Conservation (phyloP, 1,139 yeast species). For the Hanseniaspora sp. region DNA sequence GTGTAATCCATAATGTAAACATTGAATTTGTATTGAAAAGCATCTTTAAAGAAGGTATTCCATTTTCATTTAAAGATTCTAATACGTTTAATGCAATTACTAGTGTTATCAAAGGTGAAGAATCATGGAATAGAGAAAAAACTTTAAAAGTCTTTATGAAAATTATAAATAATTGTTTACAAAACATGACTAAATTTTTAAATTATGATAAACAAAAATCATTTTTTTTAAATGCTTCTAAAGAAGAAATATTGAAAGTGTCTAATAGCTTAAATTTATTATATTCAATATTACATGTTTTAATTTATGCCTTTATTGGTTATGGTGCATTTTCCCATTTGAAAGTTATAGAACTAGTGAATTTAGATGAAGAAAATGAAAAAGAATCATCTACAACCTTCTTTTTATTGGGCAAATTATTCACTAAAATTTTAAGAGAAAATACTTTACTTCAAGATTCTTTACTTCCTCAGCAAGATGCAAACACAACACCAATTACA, state of each 20-base stretch:
- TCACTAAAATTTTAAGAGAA: slow-evolving; percentile 44
- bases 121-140: slow-evolving; percentile 44
- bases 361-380: not conserved
- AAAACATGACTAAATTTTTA: slow-evolving; percentile 32
- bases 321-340: not conserved
- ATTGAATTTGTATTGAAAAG: slow-evolving; percentile 38
- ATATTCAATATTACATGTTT: not conserved
- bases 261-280: slow-evolving; percentile 1
- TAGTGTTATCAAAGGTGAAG: slow-evolving; percentile 45
- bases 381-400: slow-evolving; percentile 22
- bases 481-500: slow-evolving; percentile 35
- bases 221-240: slow-evolving; percentile 31
- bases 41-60: slow-evolving; percentile 38
- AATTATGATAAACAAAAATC: slow-evolving; percentile 28
- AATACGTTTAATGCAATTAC: slow-evolving; percentile 44
- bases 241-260: not conserved
- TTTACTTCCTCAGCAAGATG: slow-evolving; percentile 40
- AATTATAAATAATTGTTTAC: slow-evolving; percentile 22
- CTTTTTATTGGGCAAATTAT: slow-evolving; percentile 35
- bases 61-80: slow-evolving; percentile 51
- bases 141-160: slow-evolving; percentile 34
- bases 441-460: slow-evolving; percentile 41
- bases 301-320: not conserved
- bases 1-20: slow-evolving; percentile 34
- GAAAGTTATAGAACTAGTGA: not conserved